These are phyloP conservation scores for Coemansia guatemalensis DNA, from an alignment of 192 early-diverging fungal species.

Conservation along the genomic window DNA sequence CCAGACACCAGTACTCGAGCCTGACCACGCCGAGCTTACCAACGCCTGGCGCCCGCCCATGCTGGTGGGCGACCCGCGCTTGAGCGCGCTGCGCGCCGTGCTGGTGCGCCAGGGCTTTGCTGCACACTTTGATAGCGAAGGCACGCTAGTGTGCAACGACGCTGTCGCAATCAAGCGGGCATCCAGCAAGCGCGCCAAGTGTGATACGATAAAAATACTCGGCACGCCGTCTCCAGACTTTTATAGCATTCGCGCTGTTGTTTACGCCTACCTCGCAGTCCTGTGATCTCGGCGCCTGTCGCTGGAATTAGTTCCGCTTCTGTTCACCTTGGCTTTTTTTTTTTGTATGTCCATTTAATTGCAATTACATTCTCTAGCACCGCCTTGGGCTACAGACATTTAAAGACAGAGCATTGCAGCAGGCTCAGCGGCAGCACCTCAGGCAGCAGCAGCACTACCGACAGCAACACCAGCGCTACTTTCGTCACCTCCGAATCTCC, in stretches of 20 bases:
- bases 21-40: constrained; percentile 38
- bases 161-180: constrained; percentile 60
- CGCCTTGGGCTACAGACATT: not conserved
- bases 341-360: not conserved
- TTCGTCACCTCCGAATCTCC: too few species aligned
- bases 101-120: constrained; percentile 70
- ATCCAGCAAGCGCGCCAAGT: constrained; percentile 10
- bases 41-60: constrained; percentile 62
- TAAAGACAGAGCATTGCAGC: not conserved
- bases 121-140: constrained; percentile 81
- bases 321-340: not conserved
- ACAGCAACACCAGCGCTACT: too few species aligned
- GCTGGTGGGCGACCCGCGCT: constrained; percentile 80
- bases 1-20: constrained; percentile 72
- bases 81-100: constrained; percentile 77
- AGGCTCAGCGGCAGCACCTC: not conserved
- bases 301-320: not conserved
- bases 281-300: constrained; percentile 9
- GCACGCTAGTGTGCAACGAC: constrained; percentile 82
- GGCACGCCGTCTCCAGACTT: constrained; percentile 53
- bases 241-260: constrained; percentile 50
- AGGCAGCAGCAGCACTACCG: not conserved
- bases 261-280: constrained; percentile 47
- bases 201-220: constrained; percentile 36
- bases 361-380: not conserved